Evolutionary conservation across 371 early-diverging fungal species (phyloP).

Genomic region (Rhizopus microsporus): DNA sequence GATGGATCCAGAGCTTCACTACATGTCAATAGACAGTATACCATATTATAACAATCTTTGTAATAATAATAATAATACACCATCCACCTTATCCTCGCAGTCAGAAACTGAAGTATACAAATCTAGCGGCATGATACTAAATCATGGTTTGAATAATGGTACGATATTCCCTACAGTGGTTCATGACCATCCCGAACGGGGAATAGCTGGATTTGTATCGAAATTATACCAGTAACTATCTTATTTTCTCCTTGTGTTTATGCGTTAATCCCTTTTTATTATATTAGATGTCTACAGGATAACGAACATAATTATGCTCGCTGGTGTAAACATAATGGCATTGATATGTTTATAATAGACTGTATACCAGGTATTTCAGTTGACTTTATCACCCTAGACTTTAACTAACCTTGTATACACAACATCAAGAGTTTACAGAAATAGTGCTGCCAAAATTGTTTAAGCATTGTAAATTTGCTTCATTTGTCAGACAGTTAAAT

Average conservation of each 20-base stretch:
- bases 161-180: background rate
- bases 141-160: slow-evolving; percentile 6
- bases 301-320: slow-evolving; percentile 40
- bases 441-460: slow-evolving; percentile 46
- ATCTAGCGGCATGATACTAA: background rate
- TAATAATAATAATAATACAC: no score
- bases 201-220: slow-evolving; percentile 42
- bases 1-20: no score
- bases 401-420: background rate
- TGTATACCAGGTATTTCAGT: slow-evolving; percentile 3
- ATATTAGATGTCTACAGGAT: slow-evolving; percentile 36
- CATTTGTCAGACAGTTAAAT: slow-evolving; percentile 54
- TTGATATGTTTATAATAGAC: slow-evolving; percentile 46
- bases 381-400: background rate
- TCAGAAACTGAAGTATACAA: no score
- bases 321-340: slow-evolving; percentile 41
- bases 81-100: no score
- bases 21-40: no score
- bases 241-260: slow-evolving; percentile 5
- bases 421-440: slow-evolving; percentile 42
- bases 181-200: slow-evolving; percentile 23
- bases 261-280: slow-evolving; percentile 9
- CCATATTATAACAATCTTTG: no score
- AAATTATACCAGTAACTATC: slow-evolving; percentile 39
- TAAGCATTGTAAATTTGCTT: slow-evolving; percentile 55